These are phyloP conservation scores for Boletus pseudopeckii DNA, from an alignment of 768 basidiomycete genomes.

Conservation along the genomic window DNA sequence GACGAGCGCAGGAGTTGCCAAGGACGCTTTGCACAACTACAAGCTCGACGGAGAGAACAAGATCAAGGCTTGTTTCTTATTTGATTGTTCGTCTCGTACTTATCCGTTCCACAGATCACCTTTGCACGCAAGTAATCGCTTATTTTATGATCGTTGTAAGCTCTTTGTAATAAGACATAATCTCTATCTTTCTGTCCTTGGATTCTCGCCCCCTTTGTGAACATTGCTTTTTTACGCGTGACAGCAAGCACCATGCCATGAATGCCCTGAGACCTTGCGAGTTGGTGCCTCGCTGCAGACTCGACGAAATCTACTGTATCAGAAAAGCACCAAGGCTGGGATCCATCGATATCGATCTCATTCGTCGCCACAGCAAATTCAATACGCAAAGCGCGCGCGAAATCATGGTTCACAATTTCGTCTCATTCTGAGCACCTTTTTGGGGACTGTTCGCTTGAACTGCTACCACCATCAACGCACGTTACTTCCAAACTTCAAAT, in stretches of 20 bases:
- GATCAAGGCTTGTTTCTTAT: conserved; percentile 70
- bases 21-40: conserved; percentile 96
- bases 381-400: background rate
- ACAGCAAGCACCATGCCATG: conserved; percentile 24
- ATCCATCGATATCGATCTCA: conserved; percentile 9
- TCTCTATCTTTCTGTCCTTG: conserved; percentile 14
- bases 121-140: conserved; percentile 64
- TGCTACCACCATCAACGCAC: conserved; percentile 9
- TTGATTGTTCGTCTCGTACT: background rate
- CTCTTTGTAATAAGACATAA: conserved; percentile 31
- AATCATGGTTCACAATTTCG: background rate
- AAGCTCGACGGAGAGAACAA: conserved; percentile 97
- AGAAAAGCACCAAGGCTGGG: conserved; percentile 1
- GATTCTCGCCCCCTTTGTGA: conserved; percentile 17
- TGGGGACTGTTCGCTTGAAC: conserved; percentile 4
- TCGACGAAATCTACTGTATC: conserved; percentile 6
- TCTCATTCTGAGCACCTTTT: background rate
- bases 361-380: conserved; percentile 1
- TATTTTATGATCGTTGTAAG: conserved; percentile 29
- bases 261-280: conserved; percentile 23
- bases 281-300: conserved; percentile 21
- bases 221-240: conserved; percentile 21
- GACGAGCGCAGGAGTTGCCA: conserved; percentile 82
- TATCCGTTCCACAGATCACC: conserved; percentile 49
- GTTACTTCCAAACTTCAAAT: conserved; percentile 4